A percentile compares a stretch with the other conserved stretches of the same genome.
These are phyloP conservation scores for Lipomyces lipofer DNA, from an alignment of 805 yeast species.

Conservation along the genomic window DNA sequence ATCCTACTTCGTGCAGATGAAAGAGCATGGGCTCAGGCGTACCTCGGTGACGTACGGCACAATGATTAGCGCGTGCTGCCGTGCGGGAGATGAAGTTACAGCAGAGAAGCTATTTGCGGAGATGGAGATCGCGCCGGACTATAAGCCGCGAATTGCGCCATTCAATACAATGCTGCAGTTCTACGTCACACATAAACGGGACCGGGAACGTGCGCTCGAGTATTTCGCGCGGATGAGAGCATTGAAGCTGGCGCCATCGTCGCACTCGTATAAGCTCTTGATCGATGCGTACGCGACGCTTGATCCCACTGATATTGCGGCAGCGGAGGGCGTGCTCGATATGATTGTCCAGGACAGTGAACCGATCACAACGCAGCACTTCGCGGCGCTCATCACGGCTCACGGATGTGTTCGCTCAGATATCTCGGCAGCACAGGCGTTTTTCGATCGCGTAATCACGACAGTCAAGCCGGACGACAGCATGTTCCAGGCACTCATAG, in stretches of 20 bases:
- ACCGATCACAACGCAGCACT: conserved; percentile 40
- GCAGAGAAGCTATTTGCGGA: conserved; percentile 41
- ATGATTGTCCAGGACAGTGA: conserved; percentile 38
- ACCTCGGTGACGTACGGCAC: conserved; percentile 43
- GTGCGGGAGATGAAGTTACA: conserved; percentile 39
- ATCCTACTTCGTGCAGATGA: conserved; percentile 40
- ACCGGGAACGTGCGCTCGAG: conserved; percentile 39
- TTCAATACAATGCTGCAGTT: conserved; percentile 44
- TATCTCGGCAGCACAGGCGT: conserved; percentile 40
- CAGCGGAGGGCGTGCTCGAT: conserved; percentile 41
- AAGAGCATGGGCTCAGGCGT: conserved; percentile 31
- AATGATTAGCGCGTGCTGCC: conserved; percentile 43
- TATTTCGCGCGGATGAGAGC: conserved; percentile 37
- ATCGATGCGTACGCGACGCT: conserved; percentile 42
- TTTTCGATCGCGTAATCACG: conserved; percentile 38
- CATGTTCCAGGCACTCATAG: conserved; percentile 45
- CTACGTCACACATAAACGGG: conserved; percentile 39
- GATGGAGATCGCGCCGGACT: conserved; percentile 39
- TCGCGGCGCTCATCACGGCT: conserved; percentile 43
- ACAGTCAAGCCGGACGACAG: conserved; percentile 42
- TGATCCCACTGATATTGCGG: conserved; percentile 38
- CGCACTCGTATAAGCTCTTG: conserved; percentile 45
- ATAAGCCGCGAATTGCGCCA: conserved; percentile 40
- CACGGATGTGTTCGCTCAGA: conserved; percentile 42
- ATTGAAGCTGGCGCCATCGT: conserved; percentile 36